These are phyloP conservation scores for Hymenoscyphus fructigenus DNA, from an alignment of 2,329 filamentous ascomycete species.

Conservation along the genomic window DNA sequence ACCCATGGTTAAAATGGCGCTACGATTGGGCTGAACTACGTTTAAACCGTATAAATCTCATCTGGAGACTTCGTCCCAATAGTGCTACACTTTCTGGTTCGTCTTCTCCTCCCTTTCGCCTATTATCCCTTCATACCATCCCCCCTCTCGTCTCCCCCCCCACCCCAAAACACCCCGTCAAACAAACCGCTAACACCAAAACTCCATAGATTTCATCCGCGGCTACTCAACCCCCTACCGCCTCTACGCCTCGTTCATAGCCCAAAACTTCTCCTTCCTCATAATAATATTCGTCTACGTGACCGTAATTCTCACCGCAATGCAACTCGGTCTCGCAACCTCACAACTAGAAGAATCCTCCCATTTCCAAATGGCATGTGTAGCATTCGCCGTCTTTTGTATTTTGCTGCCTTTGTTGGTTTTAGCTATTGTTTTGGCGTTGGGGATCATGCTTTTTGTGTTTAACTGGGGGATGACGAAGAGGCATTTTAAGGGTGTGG, in stretches of 20 bases:
- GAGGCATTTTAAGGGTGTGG: constrained; percentile 1
- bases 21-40: constrained; percentile 40
- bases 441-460: constrained; percentile 7
- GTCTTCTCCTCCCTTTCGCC: background rate
- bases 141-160: too few species aligned
- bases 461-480: constrained; percentile 20
- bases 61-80: constrained; percentile 16
- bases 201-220: constrained; percentile 7
- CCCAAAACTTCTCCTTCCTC: constrained; percentile 44
- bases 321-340: constrained; percentile 49
- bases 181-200: background rate
- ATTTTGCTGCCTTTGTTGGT: constrained; percentile 41
- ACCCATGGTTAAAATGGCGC: constrained; percentile 28
- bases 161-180: background rate
- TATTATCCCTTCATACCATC: too few species aligned
- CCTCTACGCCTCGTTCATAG: constrained; percentile 43
- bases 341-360: constrained; percentile 36
- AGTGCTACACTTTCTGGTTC: background rate
- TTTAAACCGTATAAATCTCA: constrained; percentile 34
- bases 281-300: constrained; percentile 43
- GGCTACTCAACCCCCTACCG: constrained; percentile 18
- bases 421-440: constrained; percentile 8
- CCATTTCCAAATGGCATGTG: constrained; percentile 45
- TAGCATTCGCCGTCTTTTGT: constrained; percentile 50
- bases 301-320: constrained; percentile 47